Conservation (phyloP, 2,329 filamentous ascomycete species). For the Fusarium sacchari region DNA sequence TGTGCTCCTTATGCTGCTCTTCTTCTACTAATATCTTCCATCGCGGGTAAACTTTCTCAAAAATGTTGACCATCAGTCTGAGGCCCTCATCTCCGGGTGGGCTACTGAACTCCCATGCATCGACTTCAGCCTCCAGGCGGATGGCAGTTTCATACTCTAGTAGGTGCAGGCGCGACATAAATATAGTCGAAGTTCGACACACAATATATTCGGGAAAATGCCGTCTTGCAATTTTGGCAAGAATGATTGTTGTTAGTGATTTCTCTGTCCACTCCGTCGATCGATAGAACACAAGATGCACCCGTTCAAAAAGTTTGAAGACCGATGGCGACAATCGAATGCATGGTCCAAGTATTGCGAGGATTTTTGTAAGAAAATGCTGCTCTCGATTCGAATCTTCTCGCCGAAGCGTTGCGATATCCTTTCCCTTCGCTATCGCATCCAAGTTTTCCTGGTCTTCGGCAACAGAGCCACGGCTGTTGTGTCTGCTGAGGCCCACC, state of each 20-base stretch:
- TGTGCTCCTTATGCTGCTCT: constrained; percentile 81
- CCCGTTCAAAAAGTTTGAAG: constrained; percentile 87
- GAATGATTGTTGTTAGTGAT: constrained; percentile 91
- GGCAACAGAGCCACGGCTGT: constrained; percentile 66
- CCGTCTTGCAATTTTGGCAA: constrained; percentile 86
- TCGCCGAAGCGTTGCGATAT: constrained; percentile 33
- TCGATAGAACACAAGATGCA: constrained; percentile 95
- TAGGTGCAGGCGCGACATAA: constrained; percentile 76
- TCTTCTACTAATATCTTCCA: constrained; percentile 80
- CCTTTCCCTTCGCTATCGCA: background rate
- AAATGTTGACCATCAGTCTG: constrained; percentile 74
- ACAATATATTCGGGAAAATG: constrained; percentile 94
- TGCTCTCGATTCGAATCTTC: constrained; percentile 70
- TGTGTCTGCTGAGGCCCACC: constrained; percentile 71
- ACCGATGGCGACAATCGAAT: constrained; percentile 79
- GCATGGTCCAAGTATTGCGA: constrained; percentile 81
- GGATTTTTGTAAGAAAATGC: constrained; percentile 81
- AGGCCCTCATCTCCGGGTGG: constrained; percentile 73
- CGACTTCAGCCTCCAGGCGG: constrained; percentile 81
- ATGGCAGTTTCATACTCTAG: constrained; percentile 92
- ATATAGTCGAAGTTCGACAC: constrained; percentile 89
- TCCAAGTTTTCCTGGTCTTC: constrained; percentile 52
- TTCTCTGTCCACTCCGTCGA: constrained; percentile 98
- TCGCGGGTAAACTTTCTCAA: constrained; percentile 79
- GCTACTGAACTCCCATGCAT: constrained; percentile 84